These are phyloP conservation scores for Xylaria sp. DNA, from an alignment of 2,329 filamentous ascomycete genomes.

Conservation along the genomic window DNA sequence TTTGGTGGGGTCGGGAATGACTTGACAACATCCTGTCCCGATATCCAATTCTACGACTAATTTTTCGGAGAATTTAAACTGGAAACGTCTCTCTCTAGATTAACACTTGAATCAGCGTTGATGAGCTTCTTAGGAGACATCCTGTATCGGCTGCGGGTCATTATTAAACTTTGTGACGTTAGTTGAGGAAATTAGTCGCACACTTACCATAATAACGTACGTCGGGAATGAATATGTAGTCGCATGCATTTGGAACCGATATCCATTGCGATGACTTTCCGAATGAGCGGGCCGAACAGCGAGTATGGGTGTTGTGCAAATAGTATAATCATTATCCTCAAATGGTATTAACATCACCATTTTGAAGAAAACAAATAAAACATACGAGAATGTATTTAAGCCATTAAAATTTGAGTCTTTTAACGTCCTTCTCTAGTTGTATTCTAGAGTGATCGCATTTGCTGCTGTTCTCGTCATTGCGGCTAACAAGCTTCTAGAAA, in stretches of 20 bases:
- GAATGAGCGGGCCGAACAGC: slow-evolving; percentile 8
- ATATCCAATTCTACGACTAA: neutral
- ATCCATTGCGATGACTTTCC: slow-evolving; percentile 7
- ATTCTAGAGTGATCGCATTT: neutral
- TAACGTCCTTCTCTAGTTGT: neutral
- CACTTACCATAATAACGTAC: neutral
- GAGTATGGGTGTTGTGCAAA: neutral
- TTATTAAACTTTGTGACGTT: neutral
- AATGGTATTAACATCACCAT: neutral
- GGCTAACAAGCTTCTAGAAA: neutral
- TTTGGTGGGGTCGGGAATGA: slow-evolving; percentile 56
- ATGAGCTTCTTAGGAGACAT: neutral
- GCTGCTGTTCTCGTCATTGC: neutral
- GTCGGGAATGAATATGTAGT: slow-evolving; percentile 24
- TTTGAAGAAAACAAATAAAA: too few species aligned
- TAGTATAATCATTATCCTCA: neutral
- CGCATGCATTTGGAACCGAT: neutral
- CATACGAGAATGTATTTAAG: neutral
- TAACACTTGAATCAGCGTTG: too few species aligned
- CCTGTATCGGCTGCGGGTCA: neutral
- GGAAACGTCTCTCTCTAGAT: slow-evolving; percentile 59
- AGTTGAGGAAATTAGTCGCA: neutral
- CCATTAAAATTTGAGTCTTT: neutral
- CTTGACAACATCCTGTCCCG: slow-evolving; percentile 44
- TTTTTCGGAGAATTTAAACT: too few species aligned